Conservation (phyloP, 768 basidiomycete genomes). For the Collybia nuda region DNA sequence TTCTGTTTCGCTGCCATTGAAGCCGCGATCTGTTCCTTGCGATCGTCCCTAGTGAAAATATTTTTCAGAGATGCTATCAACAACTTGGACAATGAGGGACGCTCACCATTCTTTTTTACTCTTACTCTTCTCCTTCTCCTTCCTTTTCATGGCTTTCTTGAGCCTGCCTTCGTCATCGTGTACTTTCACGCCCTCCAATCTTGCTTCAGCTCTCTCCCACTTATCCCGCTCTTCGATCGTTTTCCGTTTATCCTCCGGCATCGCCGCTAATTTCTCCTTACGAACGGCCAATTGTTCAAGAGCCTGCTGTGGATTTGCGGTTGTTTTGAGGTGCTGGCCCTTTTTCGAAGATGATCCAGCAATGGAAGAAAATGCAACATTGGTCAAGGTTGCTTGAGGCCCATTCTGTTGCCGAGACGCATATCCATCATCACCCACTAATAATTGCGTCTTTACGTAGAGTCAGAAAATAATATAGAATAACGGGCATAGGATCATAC, state of each 20-base stretch:
- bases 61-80: neutral
- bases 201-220: constrained; percentile 85
- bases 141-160: constrained; percentile 92
- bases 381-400: constrained; percentile 42
- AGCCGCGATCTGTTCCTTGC: constrained; percentile 74
- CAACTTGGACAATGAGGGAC: constrained; percentile 5
- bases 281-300: constrained; percentile 73
- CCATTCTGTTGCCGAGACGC: constrained; percentile 25
- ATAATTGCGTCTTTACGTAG: constrained; percentile 56
- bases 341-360: constrained; percentile 56
- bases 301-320: constrained; percentile 84
- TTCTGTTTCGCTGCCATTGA: constrained; percentile 86
- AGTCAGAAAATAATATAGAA: neutral
- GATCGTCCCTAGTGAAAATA: constrained; percentile 64
- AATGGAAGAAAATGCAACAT: constrained; percentile 65
- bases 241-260: constrained; percentile 80
- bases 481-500: constrained; percentile 32
- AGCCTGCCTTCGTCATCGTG: constrained; percentile 80
- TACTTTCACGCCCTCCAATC: constrained; percentile 89
- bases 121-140: constrained; percentile 87
- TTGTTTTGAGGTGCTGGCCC: constrained; percentile 56
- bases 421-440: constrained; percentile 57
- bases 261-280: constrained; percentile 41
- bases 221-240: constrained; percentile 77
- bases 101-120: constrained; percentile 81